These are phyloP conservation scores for Trichophyton benhamiae DNA, from an alignment of 2,329 filamentous ascomycete species.

Conservation along the genomic window DNA sequence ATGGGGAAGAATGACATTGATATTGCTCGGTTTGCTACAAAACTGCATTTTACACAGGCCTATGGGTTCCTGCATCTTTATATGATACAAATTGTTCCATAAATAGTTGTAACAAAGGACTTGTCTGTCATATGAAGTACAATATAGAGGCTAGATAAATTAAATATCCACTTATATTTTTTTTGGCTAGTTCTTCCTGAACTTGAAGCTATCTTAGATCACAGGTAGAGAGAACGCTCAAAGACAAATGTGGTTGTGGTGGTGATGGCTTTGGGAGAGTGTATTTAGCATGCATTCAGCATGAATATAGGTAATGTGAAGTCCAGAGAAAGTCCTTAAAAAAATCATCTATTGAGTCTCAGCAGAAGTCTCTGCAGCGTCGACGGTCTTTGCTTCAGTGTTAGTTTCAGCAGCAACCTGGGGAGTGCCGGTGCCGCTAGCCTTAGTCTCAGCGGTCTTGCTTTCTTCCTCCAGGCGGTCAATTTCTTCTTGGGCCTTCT, in stretches of 20 bases:
- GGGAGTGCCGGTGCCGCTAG: conserved; percentile 34
- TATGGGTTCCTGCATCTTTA: not conserved
- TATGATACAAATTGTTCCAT: not conserved
- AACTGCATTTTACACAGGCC: not conserved
- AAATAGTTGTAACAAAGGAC: no score
- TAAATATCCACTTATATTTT: conserved; percentile 2
- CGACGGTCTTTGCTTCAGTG: conserved; percentile 32
- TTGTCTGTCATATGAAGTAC: not conserved
- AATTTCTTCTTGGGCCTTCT: conserved; percentile 92
- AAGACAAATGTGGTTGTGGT: not conserved
- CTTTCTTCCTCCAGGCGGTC: conserved; percentile 68
- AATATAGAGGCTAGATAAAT: not conserved
- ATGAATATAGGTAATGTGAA: no score
- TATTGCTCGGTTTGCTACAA: not conserved
- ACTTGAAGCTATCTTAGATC: not conserved
- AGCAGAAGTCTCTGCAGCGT: not conserved
- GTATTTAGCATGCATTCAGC: not conserved
- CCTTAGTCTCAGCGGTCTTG: conserved; percentile 35
- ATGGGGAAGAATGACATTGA: no score
- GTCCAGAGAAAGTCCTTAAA: no score
- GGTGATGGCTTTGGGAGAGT: not conserved
- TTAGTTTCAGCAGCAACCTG: conserved; percentile 36
- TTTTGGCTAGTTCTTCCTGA: not conserved
- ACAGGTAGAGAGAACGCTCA: not conserved
- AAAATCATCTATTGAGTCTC: no score